Base-by-base conservation (phyloP, 345 rosid genomes). In the Eutrema yunnanense region DNA sequence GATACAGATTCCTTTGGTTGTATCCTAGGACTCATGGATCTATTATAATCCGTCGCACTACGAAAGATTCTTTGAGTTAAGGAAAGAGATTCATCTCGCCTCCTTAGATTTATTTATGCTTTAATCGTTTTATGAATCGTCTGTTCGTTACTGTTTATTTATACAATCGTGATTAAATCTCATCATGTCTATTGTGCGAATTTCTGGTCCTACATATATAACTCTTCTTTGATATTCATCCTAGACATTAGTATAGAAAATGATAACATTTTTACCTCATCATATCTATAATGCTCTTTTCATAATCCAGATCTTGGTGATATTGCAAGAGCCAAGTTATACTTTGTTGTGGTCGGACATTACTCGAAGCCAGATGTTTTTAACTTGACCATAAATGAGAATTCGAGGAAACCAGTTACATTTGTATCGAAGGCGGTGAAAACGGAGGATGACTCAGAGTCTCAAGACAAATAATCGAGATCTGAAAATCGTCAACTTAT, bases 361-460 rank as follows among this genome's bases (percentile, higher is more conserved):
- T 90, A 88, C 73, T 76, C 97, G n/a, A 90, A 84, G 74, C 94
- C 97, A 4, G 98, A 93, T 65, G 83, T 93, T 62, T 84, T 93
- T 27, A 87, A 85, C 76, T 86, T 93, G 78, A 83, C 80, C 0
- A 96, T 88, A 55, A 86, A 71, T 69, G 96, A 90, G 78, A 78
- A 86, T 57, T 93, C 88, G 5, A 71, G 80, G 61, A 81, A 60
- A 42, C 74, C 96, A 3, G 98, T 88, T 72, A 80, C 81, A 13
- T 93, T 86, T 43, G 48, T 87, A 41, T 82, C 96, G 2, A 76
- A 74, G 30, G 37, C 80, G 34, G 71, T 42, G 11, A 64, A 73
- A 6, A 36, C 32, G 2, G 85, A 84, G 64, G 77, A 69, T 7
- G 36, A 53, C 3, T n/a, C 50, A 8, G 34, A 49, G 30, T 19